These are phyloP conservation scores for Populus pruinosa DNA, from an alignment of 345 rosid genomes.

Conservation along the genomic window DNA sequence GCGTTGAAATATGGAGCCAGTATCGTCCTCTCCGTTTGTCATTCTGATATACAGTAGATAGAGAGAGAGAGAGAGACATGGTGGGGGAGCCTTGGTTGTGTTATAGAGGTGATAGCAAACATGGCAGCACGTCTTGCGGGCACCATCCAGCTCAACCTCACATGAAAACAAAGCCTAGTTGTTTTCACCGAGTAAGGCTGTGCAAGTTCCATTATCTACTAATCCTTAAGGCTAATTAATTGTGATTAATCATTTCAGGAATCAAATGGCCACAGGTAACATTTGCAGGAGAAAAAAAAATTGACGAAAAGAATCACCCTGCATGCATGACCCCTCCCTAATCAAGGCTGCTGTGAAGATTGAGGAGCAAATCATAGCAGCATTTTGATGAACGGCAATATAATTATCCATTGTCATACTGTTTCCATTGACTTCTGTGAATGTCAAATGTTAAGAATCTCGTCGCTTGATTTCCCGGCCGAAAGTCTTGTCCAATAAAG, in stretches of 20 bases:
- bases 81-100: conserved; percentile 13
- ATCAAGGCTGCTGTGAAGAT: neutral
- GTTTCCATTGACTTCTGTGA: neutral
- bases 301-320: neutral
- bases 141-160: conserved; percentile 24
- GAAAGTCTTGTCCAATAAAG: neutral
- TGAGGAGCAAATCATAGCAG: neutral
- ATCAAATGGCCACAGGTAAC: neutral
- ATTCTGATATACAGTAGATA: conserved; percentile 54
- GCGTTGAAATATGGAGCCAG: conserved; percentile 77
- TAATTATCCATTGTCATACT: neutral
- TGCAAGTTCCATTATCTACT: neutral
- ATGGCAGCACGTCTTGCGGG: conserved; percentile 56
- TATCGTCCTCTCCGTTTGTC: conserved; percentile 90
- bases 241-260: neutral
- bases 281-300: no score
- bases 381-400: neutral
- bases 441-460: neutral
- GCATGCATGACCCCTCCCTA: neutral
- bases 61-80: neutral
- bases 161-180: conserved; percentile 8
- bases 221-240: neutral
- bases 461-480: neutral
- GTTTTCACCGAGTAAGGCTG: neutral
- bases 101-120: neutral